Evolutionary conservation across 1,139 yeast species (phyloP).

Genomic region (Hyphopichia wangnamkhiaoensis): DNA sequence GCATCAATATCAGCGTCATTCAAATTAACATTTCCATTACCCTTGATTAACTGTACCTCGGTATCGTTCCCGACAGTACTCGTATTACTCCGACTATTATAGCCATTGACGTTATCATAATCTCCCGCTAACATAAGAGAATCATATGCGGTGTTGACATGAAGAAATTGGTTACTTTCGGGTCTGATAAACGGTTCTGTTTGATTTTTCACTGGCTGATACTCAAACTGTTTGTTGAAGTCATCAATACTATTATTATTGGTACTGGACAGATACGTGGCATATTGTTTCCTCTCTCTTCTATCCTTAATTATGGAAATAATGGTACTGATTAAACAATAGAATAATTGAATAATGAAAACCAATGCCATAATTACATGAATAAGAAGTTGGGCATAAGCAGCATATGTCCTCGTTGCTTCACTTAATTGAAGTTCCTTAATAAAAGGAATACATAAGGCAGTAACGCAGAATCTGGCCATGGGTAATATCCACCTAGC

Average conservation of each 20-base stretch:
- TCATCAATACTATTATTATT: conserved; percentile 21
- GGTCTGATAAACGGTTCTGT: conserved; percentile 2
- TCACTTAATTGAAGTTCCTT: conserved; percentile 33
- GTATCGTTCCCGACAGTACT: background rate
- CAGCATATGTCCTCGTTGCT: conserved; percentile 36
- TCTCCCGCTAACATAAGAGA: background rate
- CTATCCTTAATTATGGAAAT: conserved; percentile 20
- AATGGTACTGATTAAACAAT: conserved; percentile 31
- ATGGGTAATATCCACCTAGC: conserved; percentile 37
- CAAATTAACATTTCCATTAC: background rate
- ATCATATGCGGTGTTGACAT: background rate
- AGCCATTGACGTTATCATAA: background rate
- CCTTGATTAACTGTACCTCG: background rate
- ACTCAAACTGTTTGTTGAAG: conserved; percentile 33
- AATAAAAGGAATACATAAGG: conserved; percentile 46
- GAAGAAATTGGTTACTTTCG: background rate
- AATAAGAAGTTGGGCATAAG: conserved; percentile 41
- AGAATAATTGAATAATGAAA: conserved; percentile 35
- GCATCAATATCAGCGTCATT: conserved; percentile 3
- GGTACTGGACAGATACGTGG: conserved; percentile 6
- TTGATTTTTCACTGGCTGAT: conserved; percentile 23
- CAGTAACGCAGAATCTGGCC: conserved; percentile 37
- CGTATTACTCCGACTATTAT: background rate
- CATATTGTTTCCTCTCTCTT: conserved; percentile 9
- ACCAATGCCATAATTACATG: conserved; percentile 39